Base-by-base conservation (phyloP, 2,329 filamentous ascomycete species). In the Cladosporium colombiae region DNA sequence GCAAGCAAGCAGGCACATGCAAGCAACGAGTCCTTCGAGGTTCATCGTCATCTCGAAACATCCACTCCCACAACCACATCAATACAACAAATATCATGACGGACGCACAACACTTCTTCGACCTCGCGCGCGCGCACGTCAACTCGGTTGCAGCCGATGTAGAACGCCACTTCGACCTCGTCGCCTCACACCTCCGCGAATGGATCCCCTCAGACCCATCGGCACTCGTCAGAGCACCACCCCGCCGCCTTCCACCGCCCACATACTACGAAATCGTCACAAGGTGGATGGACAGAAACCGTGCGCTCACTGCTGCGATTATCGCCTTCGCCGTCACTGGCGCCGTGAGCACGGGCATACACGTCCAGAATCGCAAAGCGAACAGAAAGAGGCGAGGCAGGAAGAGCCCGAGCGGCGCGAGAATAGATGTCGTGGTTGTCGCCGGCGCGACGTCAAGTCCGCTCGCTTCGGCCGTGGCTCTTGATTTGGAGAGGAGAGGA, bases 401-500 rank as follows among this genome's bases (percentile, higher is more conserved):
- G 79, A 88, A 91, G 64, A 91, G 92, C 3, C 84, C 85, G 59
- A 96, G 92, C 79, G 95, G 95, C 27, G 92, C 91, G 4, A 86
- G 95, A 62, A 88, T 89, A 69, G 95, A 99, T 78, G 94, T 98
- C 63, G 84, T 90, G 44, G 91, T 98, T 31, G 86, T 98, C 68
- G 93, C 93, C 25, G 94, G 94, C n/a, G 93, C 92, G 23, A 91
- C 92, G 2, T 87, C 89, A 59, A 88, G 96, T 73, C 91, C 93
- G 18, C 84, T 97, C 74, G 94, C 92, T 7, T 90, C 89, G 73
- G 92, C 92, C 13, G 82, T 98, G 63, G 88, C 92, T 2, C 80
- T 93, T 57, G 95, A 99, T 75, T 83, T 99, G 70, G 95, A 98
- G 80, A 85, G 93, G 67, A 88, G 93, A 69, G 95, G 95, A 5